Evolutionary conservation across 2,329 filamentous ascomycete species (phyloP), one percentile per base, ranked within the genome.

Genomic region (Aureobasidium sp.): DNA sequence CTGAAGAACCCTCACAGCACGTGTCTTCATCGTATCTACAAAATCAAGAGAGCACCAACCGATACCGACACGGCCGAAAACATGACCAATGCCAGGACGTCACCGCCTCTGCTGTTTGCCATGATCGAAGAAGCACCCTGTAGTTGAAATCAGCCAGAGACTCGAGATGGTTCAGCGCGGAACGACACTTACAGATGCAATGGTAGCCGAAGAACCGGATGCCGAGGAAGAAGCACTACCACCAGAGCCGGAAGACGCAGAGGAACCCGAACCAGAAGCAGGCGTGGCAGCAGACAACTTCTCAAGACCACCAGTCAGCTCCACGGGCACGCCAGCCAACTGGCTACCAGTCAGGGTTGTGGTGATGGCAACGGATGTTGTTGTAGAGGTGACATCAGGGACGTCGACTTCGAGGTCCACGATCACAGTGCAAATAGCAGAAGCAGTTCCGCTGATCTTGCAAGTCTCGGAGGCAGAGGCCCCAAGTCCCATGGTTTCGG

Each of bases 91-190:
- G 57, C 57, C 34, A 60, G 27, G 22, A 51, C 17, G 25, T 60
- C 36, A 34, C 57, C 57, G 20, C 44, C 45, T 22, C 31, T 29
- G 22, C 57, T 36, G 45, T 20, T 60, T 27, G 56, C 8, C 56
- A 41, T 60, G 25, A 39, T 39, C 2, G 57, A 60, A 42, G 57
- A 49, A 51, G 57, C 57, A 25, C 44, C 57, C 57, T 60, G n/a
- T 11, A 17, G 2, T 29, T 48, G 2, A 2, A 15, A 14, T 60
- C 11, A 60, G 44, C n/a, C 14, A 6, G 2, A 5, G 1, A 12
- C 5, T 6, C 11, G 27, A 39, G 20, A 37, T 15, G 12, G n/a
- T 37, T 12, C 15, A 7, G 34, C 1, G 25, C 14, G 1, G 20
- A 20, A 15, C 9, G 8, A 37, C 25, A 60, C 57, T 60, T 25